phyloP scores from a whole-genome alignment of 148 eudicot species.

The Polygonum aviculare region DNA sequence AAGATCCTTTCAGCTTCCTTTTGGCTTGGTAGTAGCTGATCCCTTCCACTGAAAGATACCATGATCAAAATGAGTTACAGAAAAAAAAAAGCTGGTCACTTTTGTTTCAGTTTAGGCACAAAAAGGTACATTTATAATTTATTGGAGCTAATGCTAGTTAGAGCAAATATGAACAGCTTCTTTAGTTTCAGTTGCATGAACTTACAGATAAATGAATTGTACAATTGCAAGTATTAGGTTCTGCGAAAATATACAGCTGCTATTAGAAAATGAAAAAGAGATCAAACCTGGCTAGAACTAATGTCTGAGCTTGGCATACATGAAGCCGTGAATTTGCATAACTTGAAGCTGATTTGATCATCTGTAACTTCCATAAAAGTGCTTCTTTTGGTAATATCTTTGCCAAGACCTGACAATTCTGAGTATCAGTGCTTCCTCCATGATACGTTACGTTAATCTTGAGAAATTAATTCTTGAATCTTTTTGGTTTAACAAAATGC shows the following conservation, averaged over 20 bases:
- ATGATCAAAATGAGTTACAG: neutral
- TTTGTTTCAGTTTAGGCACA: neutral
- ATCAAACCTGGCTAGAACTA: constrained; percentile 39
- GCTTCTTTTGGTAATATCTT: constrained; percentile 33
- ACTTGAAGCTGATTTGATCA: constrained; percentile 30
- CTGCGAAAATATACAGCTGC: neutral
- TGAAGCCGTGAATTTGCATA: constrained; percentile 34
- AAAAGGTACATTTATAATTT: neutral
- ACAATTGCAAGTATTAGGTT: neutral
- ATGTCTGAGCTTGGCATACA: constrained; percentile 34
- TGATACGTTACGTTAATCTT: neutral
- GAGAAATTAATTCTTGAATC: neutral
- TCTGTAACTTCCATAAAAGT: constrained; percentile 40
- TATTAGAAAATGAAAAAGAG: neutral
- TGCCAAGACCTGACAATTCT: constrained; percentile 29
- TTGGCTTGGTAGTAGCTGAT: constrained; percentile 29
- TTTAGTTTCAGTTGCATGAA: neutral
- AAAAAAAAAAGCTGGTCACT: neutral
- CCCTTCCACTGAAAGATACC: constrained; percentile 28
- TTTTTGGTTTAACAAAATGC: neutral
- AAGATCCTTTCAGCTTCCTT: constrained; percentile 37
- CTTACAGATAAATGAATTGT: neutral
- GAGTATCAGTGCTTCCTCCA: constrained; percentile 14
- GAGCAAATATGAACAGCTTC: neutral
- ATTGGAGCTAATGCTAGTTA: neutral